These are phyloP conservation scores for Capsicum baccatum DNA, from an alignment of 257 asterid genomes.

Conservation along the genomic window DNA sequence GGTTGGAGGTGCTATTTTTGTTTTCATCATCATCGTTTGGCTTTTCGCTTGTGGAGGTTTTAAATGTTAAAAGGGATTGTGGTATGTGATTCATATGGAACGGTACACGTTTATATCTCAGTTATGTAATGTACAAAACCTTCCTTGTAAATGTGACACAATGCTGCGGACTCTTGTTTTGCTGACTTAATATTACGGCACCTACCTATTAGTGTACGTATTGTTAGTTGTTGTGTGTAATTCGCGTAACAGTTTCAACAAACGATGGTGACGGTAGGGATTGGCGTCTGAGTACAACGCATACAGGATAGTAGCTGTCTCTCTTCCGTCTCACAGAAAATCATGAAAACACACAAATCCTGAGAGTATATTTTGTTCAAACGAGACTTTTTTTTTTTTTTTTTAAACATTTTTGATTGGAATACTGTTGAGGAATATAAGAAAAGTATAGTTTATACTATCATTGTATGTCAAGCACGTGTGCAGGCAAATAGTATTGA, in stretches of 20 bases:
- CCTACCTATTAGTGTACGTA: background rate
- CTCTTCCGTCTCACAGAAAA: background rate
- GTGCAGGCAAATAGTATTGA: no score
- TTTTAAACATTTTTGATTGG: no score
- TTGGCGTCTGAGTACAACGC: background rate
- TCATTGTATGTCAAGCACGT: no score
- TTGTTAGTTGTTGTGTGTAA: background rate
- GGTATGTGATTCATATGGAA: background rate
- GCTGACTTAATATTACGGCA: background rate
- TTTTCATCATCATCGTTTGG: conserved; percentile 64
- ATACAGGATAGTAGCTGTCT: background rate
- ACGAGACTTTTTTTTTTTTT: no score
- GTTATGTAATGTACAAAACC: conserved; percentile 22
- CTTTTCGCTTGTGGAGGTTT: conserved; percentile 63
- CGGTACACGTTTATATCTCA: background rate
- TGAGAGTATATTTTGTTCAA: background rate
- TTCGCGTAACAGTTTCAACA: background rate
- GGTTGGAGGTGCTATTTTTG: conserved; percentile 66
- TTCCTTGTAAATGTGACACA: conserved; percentile 38
- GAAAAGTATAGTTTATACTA: no score
- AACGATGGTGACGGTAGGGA: background rate
- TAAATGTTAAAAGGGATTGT: conserved; percentile 35
- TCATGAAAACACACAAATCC: background rate
- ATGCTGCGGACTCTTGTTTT: conserved; percentile 3
- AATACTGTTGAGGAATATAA: no score